These are phyloP conservation scores for Phytophthora brassicae DNA, from an alignment of 352 stramenopile genomes.

Conservation along the genomic window DNA sequence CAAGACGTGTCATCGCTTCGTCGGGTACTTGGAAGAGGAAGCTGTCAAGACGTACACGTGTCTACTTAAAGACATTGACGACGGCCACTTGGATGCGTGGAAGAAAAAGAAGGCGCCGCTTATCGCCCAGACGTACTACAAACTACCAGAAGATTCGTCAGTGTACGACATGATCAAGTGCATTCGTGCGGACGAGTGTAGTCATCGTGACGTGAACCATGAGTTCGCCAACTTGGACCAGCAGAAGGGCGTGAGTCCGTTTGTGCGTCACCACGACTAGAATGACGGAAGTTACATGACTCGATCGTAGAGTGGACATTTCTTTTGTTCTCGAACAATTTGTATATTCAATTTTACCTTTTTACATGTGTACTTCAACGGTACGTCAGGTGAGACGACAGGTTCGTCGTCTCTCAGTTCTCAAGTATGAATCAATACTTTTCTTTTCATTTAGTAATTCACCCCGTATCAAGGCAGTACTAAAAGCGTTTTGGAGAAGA, in stretches of 20 bases:
- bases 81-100: constrained; percentile 79
- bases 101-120: constrained; percentile 57
- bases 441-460: constrained; percentile 12
- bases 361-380: too few relatives aligned
- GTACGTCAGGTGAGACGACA: constrained; percentile 3
- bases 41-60: constrained; percentile 92
- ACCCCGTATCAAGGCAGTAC: background rate
- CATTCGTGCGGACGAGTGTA: constrained; percentile 88
- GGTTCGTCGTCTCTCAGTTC: background rate
- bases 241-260: constrained; percentile 48
- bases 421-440: background rate
- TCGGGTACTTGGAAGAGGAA: constrained; percentile 93
- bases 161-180: constrained; percentile 87
- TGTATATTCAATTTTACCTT: too few relatives aligned
- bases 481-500: background rate
- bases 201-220: constrained; percentile 89
- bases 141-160: constrained; percentile 68
- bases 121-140: constrained; percentile 90
- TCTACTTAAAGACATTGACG: constrained; percentile 88
- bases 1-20: constrained; percentile 89
- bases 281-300: background rate
- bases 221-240: constrained; percentile 54
- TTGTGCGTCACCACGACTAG: constrained; percentile 20
- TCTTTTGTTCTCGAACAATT: background rate
- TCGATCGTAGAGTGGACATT: background rate